A percentile compares a stretch with the other conserved stretches of the same genome.
Conservation (phyloP, 1,139 yeast species). For the Protomyces arabidopsidicola region DNA sequence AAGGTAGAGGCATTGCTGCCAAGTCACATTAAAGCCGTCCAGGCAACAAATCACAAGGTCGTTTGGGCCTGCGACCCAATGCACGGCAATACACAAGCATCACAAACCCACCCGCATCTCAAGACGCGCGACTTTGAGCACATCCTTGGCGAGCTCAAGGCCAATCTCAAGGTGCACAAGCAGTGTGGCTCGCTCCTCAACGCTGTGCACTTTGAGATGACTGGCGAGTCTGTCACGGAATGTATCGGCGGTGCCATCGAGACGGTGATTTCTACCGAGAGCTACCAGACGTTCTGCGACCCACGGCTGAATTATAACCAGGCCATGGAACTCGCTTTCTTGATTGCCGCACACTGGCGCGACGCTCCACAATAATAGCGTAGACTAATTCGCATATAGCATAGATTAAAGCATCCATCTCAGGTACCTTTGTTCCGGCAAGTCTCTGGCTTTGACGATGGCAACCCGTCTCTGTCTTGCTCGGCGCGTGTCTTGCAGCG, state of each 20-base stretch:
- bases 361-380: not conserved
- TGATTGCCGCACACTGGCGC: conserved; percentile 39
- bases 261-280: conserved; percentile 41
- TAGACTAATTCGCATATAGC: no score
- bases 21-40: conserved; percentile 43
- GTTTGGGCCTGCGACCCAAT: conserved; percentile 36
- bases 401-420: not conserved
- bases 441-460: conserved; percentile 13
- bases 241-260: conserved; percentile 47
- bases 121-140: conserved; percentile 47
- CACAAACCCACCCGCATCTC: conserved; percentile 41
- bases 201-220: conserved; percentile 46
- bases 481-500: conserved; percentile 75
- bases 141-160: conserved; percentile 42
- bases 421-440: conserved; percentile 6
- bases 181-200: conserved; percentile 40
- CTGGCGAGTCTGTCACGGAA: conserved; percentile 47
- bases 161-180: conserved; percentile 42
- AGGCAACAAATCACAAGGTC: conserved; percentile 42
- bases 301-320: conserved; percentile 45
- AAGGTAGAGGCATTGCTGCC: conserved; percentile 42
- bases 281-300: conserved; percentile 47
- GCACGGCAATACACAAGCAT: conserved; percentile 45
- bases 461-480: conserved; percentile 27
- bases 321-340: conserved; percentile 44